phyloP scores from a whole-genome alignment of 495 filamentous ascomycete genomes.

The Cercophora samala region DNA sequence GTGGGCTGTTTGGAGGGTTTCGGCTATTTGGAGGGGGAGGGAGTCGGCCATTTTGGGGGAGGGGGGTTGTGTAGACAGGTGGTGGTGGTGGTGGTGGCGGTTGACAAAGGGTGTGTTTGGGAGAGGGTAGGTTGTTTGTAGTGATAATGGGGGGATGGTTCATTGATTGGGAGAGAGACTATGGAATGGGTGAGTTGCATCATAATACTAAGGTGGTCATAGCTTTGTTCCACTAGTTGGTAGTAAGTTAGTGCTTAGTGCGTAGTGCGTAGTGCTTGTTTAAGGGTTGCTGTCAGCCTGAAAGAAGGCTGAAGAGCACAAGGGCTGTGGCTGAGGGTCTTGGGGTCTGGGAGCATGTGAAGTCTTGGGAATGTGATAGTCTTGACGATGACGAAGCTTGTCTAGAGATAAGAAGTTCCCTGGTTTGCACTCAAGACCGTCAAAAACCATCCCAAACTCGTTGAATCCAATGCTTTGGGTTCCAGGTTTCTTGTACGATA shows the following conservation, averaged over 20 bases:
- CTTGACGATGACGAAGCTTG: not conserved
- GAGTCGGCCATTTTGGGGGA: conserved; percentile 43
- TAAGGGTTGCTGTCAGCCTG: not conserved
- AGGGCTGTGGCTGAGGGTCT: not conserved
- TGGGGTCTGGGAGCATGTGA: not conserved
- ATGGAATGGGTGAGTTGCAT: not conserved
- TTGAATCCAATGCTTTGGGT: no score
- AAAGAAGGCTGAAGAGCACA: not conserved
- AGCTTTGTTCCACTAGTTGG: not conserved
- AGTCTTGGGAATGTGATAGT: not conserved
- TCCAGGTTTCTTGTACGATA: not conserved
- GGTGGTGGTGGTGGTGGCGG: no score
- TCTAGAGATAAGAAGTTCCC: not conserved
- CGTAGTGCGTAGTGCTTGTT: not conserved
- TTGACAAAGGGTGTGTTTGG: not conserved
- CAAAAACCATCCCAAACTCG: not conserved
- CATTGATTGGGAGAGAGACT: not conserved
- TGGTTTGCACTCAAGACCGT: not conserved
- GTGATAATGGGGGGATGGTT: not conserved
- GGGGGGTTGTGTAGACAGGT: no score
- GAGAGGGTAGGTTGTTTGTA: not conserved
- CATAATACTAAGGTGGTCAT: not conserved
- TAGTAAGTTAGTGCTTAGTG: no score
- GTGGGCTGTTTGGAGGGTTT: conserved; percentile 74
- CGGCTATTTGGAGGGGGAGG: conserved; percentile 60